These are phyloP conservation scores for Chrysanthemum makinoi DNA, from an alignment of 129 eudicot genomes.

Conservation along the genomic window DNA sequence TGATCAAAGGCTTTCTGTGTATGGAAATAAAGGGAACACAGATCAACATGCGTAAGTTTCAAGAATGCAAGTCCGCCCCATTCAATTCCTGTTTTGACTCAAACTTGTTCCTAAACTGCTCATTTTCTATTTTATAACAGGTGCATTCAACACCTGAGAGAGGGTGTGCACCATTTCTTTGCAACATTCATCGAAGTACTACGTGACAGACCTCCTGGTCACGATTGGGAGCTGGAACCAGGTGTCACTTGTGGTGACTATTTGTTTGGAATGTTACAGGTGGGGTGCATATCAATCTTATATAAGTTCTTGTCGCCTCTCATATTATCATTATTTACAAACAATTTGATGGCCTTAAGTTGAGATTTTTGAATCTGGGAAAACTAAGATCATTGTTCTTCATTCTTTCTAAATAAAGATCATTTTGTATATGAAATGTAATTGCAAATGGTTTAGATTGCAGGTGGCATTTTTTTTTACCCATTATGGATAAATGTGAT, in stretches of 20 bases:
- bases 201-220: slow-evolving; percentile 98
- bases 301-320: background rate
- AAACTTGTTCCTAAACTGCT: too few species aligned
- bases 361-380: too few species aligned
- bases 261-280: slow-evolving; percentile 96
- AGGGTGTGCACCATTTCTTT: slow-evolving; percentile 96
- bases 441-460: too few species aligned
- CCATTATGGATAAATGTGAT: too few species aligned
- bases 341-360: too few species aligned
- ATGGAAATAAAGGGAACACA: slow-evolving; percentile 98
- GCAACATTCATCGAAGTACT: slow-evolving; percentile 94
- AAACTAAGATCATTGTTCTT: too few species aligned
- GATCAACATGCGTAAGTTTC: slow-evolving; percentile 96
- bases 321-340: background rate
- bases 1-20: slow-evolving; percentile 91
- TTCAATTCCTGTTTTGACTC: too few species aligned
- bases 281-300: slow-evolving; percentile 7
- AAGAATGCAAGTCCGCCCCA: background rate
- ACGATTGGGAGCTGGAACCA: slow-evolving; percentile 99
- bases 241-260: slow-evolving; percentile 99
- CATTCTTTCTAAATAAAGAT: too few species aligned
- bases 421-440: too few species aligned
- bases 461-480: too few species aligned
- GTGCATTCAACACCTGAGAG: slow-evolving; percentile 96
- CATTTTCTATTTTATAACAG: slow-evolving; percentile 35